Base-by-base conservation (phyloP, 345 rosid genomes). In the Gossypium mustelinum region DNA sequence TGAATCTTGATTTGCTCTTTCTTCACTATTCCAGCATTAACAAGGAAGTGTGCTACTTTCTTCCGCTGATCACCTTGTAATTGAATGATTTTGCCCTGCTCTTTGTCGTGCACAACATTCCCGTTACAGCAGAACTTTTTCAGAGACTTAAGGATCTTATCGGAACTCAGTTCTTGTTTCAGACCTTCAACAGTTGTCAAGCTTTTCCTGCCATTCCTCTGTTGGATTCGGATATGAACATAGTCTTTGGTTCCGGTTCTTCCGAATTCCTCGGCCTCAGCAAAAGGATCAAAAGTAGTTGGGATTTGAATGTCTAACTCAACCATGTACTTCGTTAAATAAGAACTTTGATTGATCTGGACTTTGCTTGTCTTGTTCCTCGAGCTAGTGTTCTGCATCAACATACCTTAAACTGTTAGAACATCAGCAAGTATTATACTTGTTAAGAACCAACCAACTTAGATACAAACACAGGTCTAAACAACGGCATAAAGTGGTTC, bases 1-100 rank as follows among this genome's bases (percentile, higher is more conserved):
- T 48, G 52, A 48, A 48, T 48, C 52, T 48, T 48, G 52, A 48
- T 12, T 11, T 48, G 52, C 10, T 48, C 52, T 48, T 48, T 48
- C 13, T 48, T 11, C 52, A 86, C 94, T 39, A 93, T 55, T 63
- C 88, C 89, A n/a, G 83, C 75, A 68, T 86, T 87, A 61, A 87
- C 75, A 63, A 93, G 92, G 71, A 93, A 93, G 0, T 87, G 85
- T 29, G 89, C 81, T 0, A 87, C 97, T 16, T 94, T 94, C 85
- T 86, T 86, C 75, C 97, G 83, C 82, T 92, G 98, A 81, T 94
- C 97, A 56, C 97, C 97, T 68, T 94, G 98, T n/a, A 92, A 92
- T 70, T 94, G 98, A 52, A 94, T 90, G 72, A 92, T 86, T 82
- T 94, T 93, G n/a, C 97, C 97, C 0, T 90, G 85, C 48, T 83